Evolutionary conservation across 2,329 filamentous ascomycete genomes (phyloP).

Genomic region (Seiridium cupressi): DNA sequence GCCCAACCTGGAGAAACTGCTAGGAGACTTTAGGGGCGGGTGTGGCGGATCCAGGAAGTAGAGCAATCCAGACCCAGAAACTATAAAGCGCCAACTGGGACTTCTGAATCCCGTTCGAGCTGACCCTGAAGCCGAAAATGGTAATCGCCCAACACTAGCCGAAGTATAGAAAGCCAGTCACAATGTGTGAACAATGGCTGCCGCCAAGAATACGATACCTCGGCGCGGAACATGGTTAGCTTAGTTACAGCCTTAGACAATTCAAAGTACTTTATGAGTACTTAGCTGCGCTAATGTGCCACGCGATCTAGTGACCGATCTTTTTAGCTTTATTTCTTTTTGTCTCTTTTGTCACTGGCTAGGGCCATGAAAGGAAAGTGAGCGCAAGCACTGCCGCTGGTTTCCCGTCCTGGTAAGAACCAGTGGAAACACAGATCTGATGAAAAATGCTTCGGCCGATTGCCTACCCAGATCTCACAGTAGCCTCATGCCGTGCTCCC

Average conservation of each 20-base stretch:
- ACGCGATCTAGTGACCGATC: neutral
- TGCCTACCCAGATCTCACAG: too few species aligned
- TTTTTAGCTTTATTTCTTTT: neutral
- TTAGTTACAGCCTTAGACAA: neutral
- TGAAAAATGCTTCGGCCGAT: too few species aligned
- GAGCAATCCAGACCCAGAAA: neutral
- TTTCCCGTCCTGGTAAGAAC: too few species aligned
- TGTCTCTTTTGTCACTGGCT: neutral
- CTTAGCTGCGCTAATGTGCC: neutral
- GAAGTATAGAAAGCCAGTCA: too few species aligned
- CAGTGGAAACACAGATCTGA: too few species aligned
- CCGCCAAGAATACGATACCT: neutral
- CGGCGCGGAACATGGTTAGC: neutral
- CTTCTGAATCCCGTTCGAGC: too few species aligned
- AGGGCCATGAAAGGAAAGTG: neutral
- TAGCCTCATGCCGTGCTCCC: too few species aligned
- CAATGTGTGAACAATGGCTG: neutral
- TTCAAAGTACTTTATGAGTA: neutral
- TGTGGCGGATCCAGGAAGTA: conserved; percentile 25
- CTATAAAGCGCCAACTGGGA: neutral
- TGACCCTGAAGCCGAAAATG: too few species aligned
- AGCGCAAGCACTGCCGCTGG: neutral
- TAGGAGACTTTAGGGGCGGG: conserved; percentile 47
- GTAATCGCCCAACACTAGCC: too few species aligned
- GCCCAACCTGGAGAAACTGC: conserved; percentile 44